A percentile compares a stretch with the other conserved stretches of the same genome.
These are phyloP conservation scores for Umbelopsis sp. DNA, from an alignment of 371 early-diverging fungal species.

Conservation along the genomic window DNA sequence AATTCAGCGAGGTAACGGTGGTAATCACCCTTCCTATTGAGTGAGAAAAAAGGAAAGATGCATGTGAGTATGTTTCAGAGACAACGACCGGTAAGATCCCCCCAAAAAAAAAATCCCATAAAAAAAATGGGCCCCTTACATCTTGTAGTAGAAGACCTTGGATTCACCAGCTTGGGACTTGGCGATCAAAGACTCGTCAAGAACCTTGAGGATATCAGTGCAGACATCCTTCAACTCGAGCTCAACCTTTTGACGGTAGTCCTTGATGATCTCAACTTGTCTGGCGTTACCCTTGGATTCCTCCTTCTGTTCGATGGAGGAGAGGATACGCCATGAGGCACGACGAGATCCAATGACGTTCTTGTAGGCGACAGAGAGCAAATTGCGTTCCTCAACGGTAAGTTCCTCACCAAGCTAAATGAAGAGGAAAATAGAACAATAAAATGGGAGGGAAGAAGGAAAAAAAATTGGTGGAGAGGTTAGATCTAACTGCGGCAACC, in stretches of 20 bases:
- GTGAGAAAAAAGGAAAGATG: slow-evolving; percentile 18
- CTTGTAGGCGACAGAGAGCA: slow-evolving; percentile 99
- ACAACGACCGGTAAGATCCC: background rate
- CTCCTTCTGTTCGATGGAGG: slow-evolving; percentile 98
- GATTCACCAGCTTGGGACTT: slow-evolving; percentile 89
- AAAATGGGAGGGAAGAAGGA: background rate
- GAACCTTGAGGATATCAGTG: slow-evolving; percentile 90
- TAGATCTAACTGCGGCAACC: slow-evolving; percentile 20
- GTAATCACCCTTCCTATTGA: slow-evolving; percentile 94
- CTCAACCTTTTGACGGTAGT: slow-evolving; percentile 93
- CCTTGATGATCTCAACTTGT: slow-evolving; percentile 87
- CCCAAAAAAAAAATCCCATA: background rate
- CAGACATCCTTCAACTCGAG: slow-evolving; percentile 94
- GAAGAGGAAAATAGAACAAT: background rate
- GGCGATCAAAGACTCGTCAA: slow-evolving; percentile 90
- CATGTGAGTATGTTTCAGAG: slow-evolving; percentile 13
- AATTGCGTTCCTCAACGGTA: slow-evolving; percentile 97
- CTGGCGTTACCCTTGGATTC: slow-evolving; percentile 87
- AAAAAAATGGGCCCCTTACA: slow-evolving; percentile 58
- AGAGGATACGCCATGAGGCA: slow-evolving; percentile 99
- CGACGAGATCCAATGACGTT: slow-evolving; percentile 99
- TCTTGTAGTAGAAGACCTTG: slow-evolving; percentile 99
- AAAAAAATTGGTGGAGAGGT: slow-evolving; percentile 10
- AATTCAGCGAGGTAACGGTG: slow-evolving; percentile 99
- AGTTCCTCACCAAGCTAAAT: slow-evolving; percentile 69